These are phyloP conservation scores for Populus trichocarpa DNA, from an alignment of 441 rosid genomes.

Conservation along the genomic window DNA sequence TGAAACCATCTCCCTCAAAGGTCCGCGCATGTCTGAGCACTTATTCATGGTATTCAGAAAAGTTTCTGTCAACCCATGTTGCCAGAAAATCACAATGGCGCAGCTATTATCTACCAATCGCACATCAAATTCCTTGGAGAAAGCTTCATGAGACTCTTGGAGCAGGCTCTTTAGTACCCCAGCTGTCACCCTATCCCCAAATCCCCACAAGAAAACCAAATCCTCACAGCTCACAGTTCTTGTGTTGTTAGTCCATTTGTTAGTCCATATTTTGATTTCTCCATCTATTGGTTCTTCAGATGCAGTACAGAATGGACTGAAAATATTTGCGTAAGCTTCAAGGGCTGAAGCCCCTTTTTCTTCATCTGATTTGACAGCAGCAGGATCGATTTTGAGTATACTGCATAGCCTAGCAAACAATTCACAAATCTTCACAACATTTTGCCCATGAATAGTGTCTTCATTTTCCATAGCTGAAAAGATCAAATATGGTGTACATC, in stretches of 20 bases:
- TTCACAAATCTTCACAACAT: constrained; percentile 55
- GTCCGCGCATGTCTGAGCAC: constrained; percentile 37
- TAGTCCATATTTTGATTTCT: constrained; percentile 56
- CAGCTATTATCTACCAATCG: constrained; percentile 62
- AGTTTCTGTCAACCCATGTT: constrained; percentile 40
- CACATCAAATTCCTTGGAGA: constrained; percentile 49
- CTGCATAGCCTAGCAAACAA: constrained; percentile 66
- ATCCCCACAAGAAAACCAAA: constrained; percentile 80
- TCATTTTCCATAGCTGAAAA: constrained; percentile 34
- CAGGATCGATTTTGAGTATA: constrained; percentile 43
- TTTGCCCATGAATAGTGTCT: constrained; percentile 54
- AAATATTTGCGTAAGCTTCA: constrained; percentile 33
- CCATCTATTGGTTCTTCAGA: constrained; percentile 30
- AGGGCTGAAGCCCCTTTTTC: constrained; percentile 28
- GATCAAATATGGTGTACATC: constrained; percentile 16
- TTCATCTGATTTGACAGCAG: constrained; percentile 23
- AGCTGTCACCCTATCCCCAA: constrained; percentile 41
- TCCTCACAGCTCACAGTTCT: constrained; percentile 55
- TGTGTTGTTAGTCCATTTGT: constrained; percentile 39
- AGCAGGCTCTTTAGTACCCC: constrained; percentile 57
- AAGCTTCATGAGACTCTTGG: constrained; percentile 47
- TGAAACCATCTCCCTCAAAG: constrained; percentile 57
- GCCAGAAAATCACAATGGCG: constrained; percentile 68
- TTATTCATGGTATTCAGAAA: constrained; percentile 42
- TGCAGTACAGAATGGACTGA: constrained; percentile 24